Conservation (phyloP, 2,329 filamentous ascomycete genomes). For the Xylariaceae sp. region DNA sequence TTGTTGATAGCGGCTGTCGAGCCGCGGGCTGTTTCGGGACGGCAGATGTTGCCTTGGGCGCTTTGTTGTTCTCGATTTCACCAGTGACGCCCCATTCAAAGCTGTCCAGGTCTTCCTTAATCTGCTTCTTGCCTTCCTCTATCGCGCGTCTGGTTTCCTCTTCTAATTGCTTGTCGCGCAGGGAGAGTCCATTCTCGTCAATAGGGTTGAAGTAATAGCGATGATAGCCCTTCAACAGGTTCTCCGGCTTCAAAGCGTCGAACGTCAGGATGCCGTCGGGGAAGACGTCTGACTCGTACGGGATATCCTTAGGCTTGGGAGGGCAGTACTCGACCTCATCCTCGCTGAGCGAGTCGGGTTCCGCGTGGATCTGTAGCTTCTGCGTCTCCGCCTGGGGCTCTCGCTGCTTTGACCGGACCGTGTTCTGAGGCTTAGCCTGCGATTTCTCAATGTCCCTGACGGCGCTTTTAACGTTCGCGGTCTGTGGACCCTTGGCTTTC, state of each 20-base stretch:
- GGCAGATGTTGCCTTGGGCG: slow-evolving; percentile 23
- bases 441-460: slow-evolving; percentile 51
- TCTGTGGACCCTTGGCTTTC: slow-evolving; percentile 67
- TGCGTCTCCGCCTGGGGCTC: slow-evolving; percentile 39
- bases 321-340: slow-evolving; percentile 89
- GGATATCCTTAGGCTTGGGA: slow-evolving; percentile 61
- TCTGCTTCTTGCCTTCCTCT: slow-evolving; percentile 60
- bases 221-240: slow-evolving; percentile 59
- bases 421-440: slow-evolving; percentile 12
- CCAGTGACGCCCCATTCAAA: slow-evolving; percentile 58
- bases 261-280: slow-evolving; percentile 54
- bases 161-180: slow-evolving; percentile 57
- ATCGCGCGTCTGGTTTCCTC: slow-evolving; percentile 48
- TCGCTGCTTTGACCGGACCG: slow-evolving; percentile 7
- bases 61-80: slow-evolving; percentile 42
- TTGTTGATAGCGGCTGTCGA: slow-evolving; percentile 43
- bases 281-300: slow-evolving; percentile 67
- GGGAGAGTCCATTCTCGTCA: slow-evolving; percentile 63
- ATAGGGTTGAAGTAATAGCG: slow-evolving; percentile 58
- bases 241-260: slow-evolving; percentile 54
- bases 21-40: slow-evolving; percentile 14
- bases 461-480: slow-evolving; percentile 58
- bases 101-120: slow-evolving; percentile 61
- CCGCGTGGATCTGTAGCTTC: slow-evolving; percentile 59
- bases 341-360: slow-evolving; percentile 46